Conservation (phyloP, 768 basidiomycete species). For the Tulasnella sp. region DNA sequence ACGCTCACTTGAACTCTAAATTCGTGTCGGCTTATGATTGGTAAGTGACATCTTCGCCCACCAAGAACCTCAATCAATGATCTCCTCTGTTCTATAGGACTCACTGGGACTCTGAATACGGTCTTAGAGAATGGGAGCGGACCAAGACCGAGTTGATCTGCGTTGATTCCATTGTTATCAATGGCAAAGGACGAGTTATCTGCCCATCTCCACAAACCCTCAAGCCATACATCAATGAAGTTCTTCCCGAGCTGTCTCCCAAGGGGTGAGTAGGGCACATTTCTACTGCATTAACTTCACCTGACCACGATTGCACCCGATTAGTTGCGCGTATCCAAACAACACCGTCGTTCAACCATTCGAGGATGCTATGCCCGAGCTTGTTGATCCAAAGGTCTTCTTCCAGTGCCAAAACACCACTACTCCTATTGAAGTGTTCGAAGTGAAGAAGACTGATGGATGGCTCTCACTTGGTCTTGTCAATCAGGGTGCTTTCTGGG, state of each 20-base stretch:
- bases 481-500: conserved; percentile 1
- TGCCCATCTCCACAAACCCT: background rate
- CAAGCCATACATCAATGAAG: conserved; percentile 1
- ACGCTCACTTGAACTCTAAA: conserved; percentile 1
- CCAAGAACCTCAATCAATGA: no score
- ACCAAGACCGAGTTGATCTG: conserved; percentile 10
- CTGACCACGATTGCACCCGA: background rate
- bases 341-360: conserved; percentile 1
- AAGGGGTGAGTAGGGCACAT: background rate
- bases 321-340: background rate
- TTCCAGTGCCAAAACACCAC: conserved; percentile 3
- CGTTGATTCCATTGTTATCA: conserved; percentile 6
- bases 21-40: background rate
- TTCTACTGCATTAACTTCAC: no score
- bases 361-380: background rate
- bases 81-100: no score
- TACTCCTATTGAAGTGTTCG: background rate
- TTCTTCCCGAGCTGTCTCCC: background rate
- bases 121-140: background rate
- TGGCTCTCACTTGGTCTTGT: background rate
- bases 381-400: conserved; percentile 1
- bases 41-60: no score
- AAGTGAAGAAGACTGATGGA: background rate
- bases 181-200: conserved; percentile 3
- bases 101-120: background rate